These are phyloP conservation scores for Candida awuae DNA, from an alignment of 805 yeast genomes.

Conservation along the genomic window DNA sequence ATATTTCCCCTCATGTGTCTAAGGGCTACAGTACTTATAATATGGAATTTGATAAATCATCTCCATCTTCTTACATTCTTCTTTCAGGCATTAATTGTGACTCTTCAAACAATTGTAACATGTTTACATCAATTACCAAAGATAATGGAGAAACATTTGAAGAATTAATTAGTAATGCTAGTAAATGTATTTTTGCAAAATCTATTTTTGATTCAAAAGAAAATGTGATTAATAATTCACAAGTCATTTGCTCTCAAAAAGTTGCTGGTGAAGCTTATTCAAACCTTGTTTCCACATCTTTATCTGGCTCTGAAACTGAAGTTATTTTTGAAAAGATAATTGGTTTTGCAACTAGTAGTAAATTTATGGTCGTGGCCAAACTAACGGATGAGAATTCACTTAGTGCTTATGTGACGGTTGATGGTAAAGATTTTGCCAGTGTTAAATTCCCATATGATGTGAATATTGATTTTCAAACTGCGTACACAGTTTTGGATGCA, in stretches of 20 bases:
- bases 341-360: conserved; percentile 68
- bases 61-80: conserved; percentile 56
- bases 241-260: conserved; percentile 57
- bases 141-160: conserved; percentile 63
- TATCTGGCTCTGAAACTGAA: conserved; percentile 34
- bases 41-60: conserved; percentile 55
- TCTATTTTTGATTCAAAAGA: conserved; percentile 33
- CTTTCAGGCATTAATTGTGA: conserved; percentile 57
- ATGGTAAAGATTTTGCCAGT: conserved; percentile 69
- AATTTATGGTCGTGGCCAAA: conserved; percentile 66
- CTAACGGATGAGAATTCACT: conserved; percentile 43
- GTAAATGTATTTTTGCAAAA: conserved; percentile 62
- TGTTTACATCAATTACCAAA: conserved; percentile 51
- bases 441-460: conserved; percentile 70
- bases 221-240: conserved; percentile 32
- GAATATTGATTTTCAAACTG: conserved; percentile 50
- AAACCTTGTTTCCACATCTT: conserved; percentile 37
- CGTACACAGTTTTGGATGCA: conserved; percentile 75
- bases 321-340: conserved; percentile 49
- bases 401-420: conserved; percentile 66
- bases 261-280: conserved; percentile 20
- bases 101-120: conserved; percentile 39
- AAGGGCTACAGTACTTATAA: conserved; percentile 32
- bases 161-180: conserved; percentile 43
- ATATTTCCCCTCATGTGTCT: conserved; percentile 38